Base-by-base conservation (phyloP, 1,284 basidiomycete species). In the Entoloma clypeatum region DNA sequence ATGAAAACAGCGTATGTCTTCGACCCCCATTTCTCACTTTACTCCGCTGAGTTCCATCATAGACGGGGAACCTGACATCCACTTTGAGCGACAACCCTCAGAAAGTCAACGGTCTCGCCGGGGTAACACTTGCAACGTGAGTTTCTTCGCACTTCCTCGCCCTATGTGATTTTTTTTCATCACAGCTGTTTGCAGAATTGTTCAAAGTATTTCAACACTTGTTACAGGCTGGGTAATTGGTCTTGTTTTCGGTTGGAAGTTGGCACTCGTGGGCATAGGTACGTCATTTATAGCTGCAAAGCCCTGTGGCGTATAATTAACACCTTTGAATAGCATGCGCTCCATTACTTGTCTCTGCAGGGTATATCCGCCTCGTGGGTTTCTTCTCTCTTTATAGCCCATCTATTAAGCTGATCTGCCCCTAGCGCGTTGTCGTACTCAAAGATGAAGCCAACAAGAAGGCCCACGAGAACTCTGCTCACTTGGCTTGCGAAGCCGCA, bases 401-500 rank as follows among this genome's bases (percentile, higher is more conserved):
- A n/a, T n/a, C 10, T 10, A 27, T 35, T n/a, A 16, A 1, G 33
- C 10, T 42, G 6, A 45, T 26, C 24, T 27, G 4, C 33, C 22
- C 29, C 16, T 50, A 85, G 78, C 86, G 73, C 28, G 81, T 88
- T 41, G 83, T 90, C 47, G 82, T 92, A 0, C 67, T 93, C 50
- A 94, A 94, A 64, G 92, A 95, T 56, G 80, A 92, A 60, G 68
- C 72, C 50, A 93, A 93, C 71, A 94, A 93, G 68, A 76, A 77
- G 55, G 74, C 85, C 0, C 92, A 99, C 60, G 86, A 87, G 52
- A 66, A 67, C 4, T 91, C 88, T 13, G 91, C 94, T 11, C 92
- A 95, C 52, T 64, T 94, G 18, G 95, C 95, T 21, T 89, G 88
- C 56, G 95, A 98, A 64, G 92, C 93, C 17, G 92, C 93, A 11